Evolutionary conservation across 345 rosid genomes (phyloP), one percentile per base, ranked within the genome.

Genomic region (Raphanus sativus): DNA sequence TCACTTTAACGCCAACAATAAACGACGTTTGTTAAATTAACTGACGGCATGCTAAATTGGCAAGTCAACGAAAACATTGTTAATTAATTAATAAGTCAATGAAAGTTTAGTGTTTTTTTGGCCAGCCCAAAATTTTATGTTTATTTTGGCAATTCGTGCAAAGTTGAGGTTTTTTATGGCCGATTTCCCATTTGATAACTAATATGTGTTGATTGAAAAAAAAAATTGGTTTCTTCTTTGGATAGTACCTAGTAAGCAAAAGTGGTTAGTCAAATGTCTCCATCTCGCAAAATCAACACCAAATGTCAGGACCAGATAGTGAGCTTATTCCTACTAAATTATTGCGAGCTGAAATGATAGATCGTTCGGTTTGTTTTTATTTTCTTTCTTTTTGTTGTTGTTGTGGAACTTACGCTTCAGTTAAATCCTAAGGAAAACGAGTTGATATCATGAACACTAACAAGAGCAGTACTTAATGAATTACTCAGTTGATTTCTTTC

Each of bases 291-390:
- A 68, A 45, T 68, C 62, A 75, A 75, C 28, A 28, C 50, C 50
- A 42, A 59, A 32, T 67, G 62, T 59, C 67, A 75, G 28, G 33
- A 58, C 25, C 12, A 67, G 26, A 59, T 59, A 67, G 67, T 75
- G 48, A 75, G 67, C 38, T 61, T 76, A 55, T 68, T 61, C 79
- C 69, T 24, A 68, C 69, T 48, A 61, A 48, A 68, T 68, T 75
- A 50, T 76, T 62, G 63, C 70, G 10, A 34, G 8, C 32, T 61
- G 48, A 10, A 68, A 60, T 12, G 50, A 25, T 75, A 42, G 13
- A 21, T 40, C 7, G 54, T 13, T 33, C 12, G n/a, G 73, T 45
- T 45, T 45, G 4, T 40, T 40, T 13, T 8, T 13, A 13, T 26
- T 45, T 45, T 45, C 48, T 13, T 50, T 5, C 40, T 8, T 8